Evolutionary conservation across 78 protist genomes (phyloP).

Genomic region (Tieghemostelium lacteum): DNA sequence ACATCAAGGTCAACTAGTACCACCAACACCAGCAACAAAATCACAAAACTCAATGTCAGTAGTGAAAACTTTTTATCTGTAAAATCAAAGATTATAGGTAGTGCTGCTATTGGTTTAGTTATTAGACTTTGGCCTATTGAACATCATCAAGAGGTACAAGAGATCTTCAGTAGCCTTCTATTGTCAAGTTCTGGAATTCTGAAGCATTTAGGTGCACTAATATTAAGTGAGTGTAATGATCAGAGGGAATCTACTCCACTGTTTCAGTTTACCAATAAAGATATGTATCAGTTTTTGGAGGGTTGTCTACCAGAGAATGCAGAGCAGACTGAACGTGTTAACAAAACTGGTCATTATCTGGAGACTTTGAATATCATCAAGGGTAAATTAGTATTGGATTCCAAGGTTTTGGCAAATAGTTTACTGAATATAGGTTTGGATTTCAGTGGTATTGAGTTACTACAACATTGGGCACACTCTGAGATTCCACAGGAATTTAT

Average conservation of each 20-base stretch:
- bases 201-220: conserved; percentile 44
- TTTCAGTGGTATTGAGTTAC: conserved; percentile 30
- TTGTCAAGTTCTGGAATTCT: conserved; percentile 21
- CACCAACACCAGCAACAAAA: background rate
- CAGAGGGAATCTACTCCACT: background rate
- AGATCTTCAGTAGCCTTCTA: conserved; percentile 16
- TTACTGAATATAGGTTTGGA: conserved; percentile 40
- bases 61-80: conserved; percentile 11
- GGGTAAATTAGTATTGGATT: conserved; percentile 22
- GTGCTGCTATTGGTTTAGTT: conserved; percentile 15
- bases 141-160: background rate
- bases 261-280: background rate
- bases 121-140: conserved; percentile 61
- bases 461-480: background rate
- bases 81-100: conserved; percentile 47
- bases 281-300: background rate
- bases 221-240: conserved; percentile 7
- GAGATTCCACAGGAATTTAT: conserved; percentile 11
- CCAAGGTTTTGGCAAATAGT: conserved; percentile 24
- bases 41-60: background rate
- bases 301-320: too few relatives aligned
- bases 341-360: conserved; percentile 11
- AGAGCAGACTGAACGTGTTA: background rate
- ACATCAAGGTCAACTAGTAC: background rate
- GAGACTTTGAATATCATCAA: conserved; percentile 27